Evolutionary conservation across 169 alveolate genomes (phyloP).

Genomic region (Besnoitia besnoiti): DNA sequence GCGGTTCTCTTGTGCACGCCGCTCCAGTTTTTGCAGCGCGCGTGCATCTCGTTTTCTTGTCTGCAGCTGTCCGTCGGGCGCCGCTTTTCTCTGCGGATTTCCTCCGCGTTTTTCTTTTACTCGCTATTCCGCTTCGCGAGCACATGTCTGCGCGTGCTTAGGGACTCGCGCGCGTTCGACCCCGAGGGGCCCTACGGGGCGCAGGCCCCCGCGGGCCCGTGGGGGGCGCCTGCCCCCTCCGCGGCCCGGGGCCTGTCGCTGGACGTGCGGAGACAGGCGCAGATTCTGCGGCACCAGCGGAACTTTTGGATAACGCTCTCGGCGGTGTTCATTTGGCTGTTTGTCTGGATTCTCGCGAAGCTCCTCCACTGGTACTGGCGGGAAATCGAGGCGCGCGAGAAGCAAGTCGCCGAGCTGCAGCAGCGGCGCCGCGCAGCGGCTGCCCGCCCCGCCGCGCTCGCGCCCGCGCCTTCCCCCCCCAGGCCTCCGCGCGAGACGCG

Average conservation of each 20-base stretch:
- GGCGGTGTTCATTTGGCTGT: slow-evolving; percentile 33
- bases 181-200: background rate
- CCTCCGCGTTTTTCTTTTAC: background rate
- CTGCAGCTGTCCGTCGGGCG: slow-evolving; percentile 20
- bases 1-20: slow-evolving; percentile 26
- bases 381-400: background rate
- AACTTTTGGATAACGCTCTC: slow-evolving; percentile 34
- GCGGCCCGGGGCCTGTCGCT: background rate
- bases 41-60: background rate
- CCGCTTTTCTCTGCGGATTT: background rate
- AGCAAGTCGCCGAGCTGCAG: background rate
- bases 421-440: no score
- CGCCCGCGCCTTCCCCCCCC: no score
- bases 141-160: background rate
- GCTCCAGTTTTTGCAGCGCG: slow-evolving; percentile 18
- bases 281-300: background rate
- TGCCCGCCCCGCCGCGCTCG: no score
- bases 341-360: background rate
- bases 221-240: background rate
- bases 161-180: background rate
- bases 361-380: slow-evolving; percentile 23
- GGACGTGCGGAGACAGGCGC: slow-evolving; percentile 39
- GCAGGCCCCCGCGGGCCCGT: background rate
- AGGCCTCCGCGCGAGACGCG: no score
- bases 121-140: background rate